Base-by-base conservation (phyloP, 2,329 filamentous ascomycete species). In the Dactylellina haptotyla region DNA sequence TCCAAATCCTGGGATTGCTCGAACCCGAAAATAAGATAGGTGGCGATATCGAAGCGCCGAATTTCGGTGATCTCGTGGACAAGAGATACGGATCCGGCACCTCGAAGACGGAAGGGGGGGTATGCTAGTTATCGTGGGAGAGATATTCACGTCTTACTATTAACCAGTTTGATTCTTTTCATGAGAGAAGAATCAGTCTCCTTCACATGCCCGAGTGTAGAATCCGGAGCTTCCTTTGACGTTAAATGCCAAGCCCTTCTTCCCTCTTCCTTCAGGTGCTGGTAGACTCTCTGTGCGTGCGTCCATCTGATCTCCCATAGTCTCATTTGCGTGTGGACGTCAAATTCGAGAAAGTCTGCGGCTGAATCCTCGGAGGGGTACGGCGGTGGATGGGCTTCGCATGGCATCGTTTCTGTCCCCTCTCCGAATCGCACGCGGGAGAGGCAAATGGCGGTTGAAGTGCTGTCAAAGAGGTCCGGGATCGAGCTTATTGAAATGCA, bases 301-400 rank as follows among this genome's bases (percentile, higher is more conserved):
- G 28, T 56, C 65, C 65, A 70, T 57, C 65, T 46, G 34, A 70
- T 62, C 23, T 70, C 65, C 65, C 65, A 70, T 46, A 70, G 30
- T 54, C 48, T 50, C n/a, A 63, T 62, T 32, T 70, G 65, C 23
- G 51, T 50, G 30, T 46, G 57, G 18, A 70, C 41, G n/a, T 63
- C 57, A 34, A 70, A 70, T 18, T 16, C 30, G 57, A 70, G 65
- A 41, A 70, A 70, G 25, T 70, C 65, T 46, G 57, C 48, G 65
- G 48, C 65, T 43, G 65, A 70, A 37, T 62, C 57, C 12, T 46
- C 16, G 37, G 57, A 48, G 30, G 66, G 66, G 66, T 64, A 64
- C 23, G 66, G 66, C 39, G 66, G 59, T 46, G 66, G 66, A 26
- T 72, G 66, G 39, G 59, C 58, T 51, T 64, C 59, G 41, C 66